Percentiles rank a stretch among this genome's conserved stretches.
Conservation (phyloP, 441 rosid species). For the Melastoma candidum region DNA sequence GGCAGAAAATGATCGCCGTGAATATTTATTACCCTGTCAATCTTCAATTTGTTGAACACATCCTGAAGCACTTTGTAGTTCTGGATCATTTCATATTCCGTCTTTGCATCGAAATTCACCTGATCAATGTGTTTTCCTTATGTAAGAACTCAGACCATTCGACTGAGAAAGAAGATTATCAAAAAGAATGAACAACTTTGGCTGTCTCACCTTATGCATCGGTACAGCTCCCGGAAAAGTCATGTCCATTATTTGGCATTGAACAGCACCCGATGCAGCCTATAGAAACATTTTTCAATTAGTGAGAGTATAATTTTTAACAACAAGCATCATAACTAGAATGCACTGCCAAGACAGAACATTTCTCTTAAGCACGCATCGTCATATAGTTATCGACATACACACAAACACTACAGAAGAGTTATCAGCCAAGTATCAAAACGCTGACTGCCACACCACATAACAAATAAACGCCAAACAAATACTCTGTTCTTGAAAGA, state of each 20-base stretch:
- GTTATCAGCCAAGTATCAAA: too few relatives aligned
- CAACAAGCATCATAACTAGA: too few relatives aligned
- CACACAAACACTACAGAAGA: too few relatives aligned
- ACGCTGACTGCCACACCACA: too few relatives aligned
- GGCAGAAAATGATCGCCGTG: background rate
- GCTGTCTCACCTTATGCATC: slow-evolving; percentile 72
- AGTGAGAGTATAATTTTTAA: too few relatives aligned
- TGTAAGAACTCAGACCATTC: slow-evolving; percentile 8
- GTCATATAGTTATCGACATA: too few relatives aligned
- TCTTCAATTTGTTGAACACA: slow-evolving; percentile 78
- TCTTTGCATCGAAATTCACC: slow-evolving; percentile 94
- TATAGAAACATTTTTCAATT: slow-evolving; percentile 13
- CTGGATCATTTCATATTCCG: slow-evolving; percentile 93
- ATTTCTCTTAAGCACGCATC: too few relatives aligned
- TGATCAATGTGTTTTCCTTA: slow-evolving; percentile 17
- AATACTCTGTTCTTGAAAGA: too few relatives aligned
- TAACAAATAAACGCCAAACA: too few relatives aligned
- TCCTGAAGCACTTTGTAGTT: slow-evolving; percentile 97
- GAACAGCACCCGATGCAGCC: slow-evolving; percentile 99
- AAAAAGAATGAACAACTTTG: background rate
- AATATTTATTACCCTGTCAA: slow-evolving; percentile 53
- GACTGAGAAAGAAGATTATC: background rate
- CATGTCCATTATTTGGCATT: slow-evolving; percentile 96
- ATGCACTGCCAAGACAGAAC: too few relatives aligned
- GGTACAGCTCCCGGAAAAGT: slow-evolving; percentile 93